Evolutionary conservation across 2,329 filamentous ascomycete species (phyloP).

Genomic region (Drechslerella dactyloides): DNA sequence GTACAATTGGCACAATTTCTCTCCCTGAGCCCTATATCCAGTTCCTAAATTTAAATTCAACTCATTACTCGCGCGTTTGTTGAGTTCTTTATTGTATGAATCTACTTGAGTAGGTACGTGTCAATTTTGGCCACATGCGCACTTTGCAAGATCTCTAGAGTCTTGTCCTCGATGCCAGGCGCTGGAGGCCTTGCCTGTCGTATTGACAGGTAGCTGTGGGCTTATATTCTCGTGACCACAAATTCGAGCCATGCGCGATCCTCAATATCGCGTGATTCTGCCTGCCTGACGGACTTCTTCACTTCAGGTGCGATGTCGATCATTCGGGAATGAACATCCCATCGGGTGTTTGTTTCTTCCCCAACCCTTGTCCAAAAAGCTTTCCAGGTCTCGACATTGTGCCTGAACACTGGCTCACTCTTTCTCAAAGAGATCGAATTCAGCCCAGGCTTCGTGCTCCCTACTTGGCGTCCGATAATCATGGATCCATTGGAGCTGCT

Average conservation of each 20-base stretch:
- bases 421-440: constrained; percentile 50
- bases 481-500: constrained; percentile 55
- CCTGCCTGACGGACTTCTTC: constrained; percentile 2
- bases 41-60: too few species aligned
- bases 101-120: too few species aligned
- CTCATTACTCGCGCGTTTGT: too few species aligned
- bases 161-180: too few species aligned
- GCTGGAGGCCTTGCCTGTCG: too few species aligned
- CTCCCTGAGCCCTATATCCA: too few species aligned
- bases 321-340: constrained; percentile 34
- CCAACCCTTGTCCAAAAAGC: constrained; percentile 57
- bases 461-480: constrained; percentile 56
- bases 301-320: constrained; percentile 25
- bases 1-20: too few species aligned
- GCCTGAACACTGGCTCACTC: constrained; percentile 53
- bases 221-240: constrained; percentile 23
- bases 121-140: too few species aligned
- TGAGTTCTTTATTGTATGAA: too few species aligned
- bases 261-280: constrained; percentile 5
- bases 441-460: constrained; percentile 46
- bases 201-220: background rate
- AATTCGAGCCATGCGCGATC: constrained; percentile 35
- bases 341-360: constrained; percentile 27
- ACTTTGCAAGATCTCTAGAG: too few species aligned
- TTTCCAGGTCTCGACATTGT: constrained; percentile 57